Evolutionary conservation across 345 rosid species (phyloP).

Genomic region (Salix arbutifolia): DNA sequence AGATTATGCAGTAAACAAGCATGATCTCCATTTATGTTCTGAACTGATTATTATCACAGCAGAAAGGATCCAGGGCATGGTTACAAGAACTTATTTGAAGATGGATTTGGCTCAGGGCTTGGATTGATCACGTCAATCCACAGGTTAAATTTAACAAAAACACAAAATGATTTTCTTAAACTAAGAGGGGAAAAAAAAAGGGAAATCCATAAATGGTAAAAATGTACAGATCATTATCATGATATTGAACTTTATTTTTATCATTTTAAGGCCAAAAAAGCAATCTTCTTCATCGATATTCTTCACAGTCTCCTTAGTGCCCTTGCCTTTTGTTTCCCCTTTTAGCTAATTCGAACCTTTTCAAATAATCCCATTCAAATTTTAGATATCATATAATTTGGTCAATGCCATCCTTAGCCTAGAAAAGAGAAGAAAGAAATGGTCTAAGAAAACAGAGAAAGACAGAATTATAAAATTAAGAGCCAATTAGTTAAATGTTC

Average conservation of each 20-base stretch:
- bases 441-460: not conserved
- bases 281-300: slow-evolving; percentile 24
- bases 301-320: slow-evolving; percentile 14
- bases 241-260: slow-evolving; percentile 27
- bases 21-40: too few species aligned
- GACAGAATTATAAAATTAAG: not conserved
- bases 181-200: not conserved
- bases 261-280: slow-evolving; percentile 22
- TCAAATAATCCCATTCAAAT: not conserved
- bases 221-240: slow-evolving; percentile 12
- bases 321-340: slow-evolving; percentile 1
- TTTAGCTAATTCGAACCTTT: slow-evolving; percentile 10
- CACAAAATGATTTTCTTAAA: not conserved
- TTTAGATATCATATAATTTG: not conserved
- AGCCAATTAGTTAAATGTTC: not conserved
- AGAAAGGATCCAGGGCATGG: too few species aligned
- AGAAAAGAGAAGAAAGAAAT: not conserved
- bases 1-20: too few species aligned
- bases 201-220: slow-evolving; percentile 1
- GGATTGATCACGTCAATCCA: too few species aligned
- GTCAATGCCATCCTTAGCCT: not conserved
- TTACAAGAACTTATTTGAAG: too few species aligned
- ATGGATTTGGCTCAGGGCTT: too few species aligned
- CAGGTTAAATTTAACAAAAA: not conserved
- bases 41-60: too few species aligned